A percentile compares a stretch with the other conserved stretches of the same genome.
Conservation (phyloP, 1,284 basidiomycete genomes). For the Naganishia sp. region DNA sequence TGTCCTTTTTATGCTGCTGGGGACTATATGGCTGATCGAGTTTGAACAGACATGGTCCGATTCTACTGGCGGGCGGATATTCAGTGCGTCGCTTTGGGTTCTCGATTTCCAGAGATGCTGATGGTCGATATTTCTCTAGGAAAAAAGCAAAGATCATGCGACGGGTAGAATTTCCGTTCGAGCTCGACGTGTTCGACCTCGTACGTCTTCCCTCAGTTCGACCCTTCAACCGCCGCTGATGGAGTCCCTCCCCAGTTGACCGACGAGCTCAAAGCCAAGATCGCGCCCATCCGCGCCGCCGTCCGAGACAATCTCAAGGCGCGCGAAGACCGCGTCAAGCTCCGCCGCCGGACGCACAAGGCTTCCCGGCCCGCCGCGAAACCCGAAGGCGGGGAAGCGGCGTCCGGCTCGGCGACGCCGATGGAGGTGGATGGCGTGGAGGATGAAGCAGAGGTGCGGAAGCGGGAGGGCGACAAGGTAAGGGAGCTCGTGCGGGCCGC, state of each 20-base stretch:
- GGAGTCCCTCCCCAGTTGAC: slow-evolving; percentile 55
- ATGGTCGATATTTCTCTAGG: slow-evolving; percentile 25
- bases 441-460: slow-evolving; percentile 32
- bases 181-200: slow-evolving; percentile 83
- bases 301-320: slow-evolving; percentile 81
- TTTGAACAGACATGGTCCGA: slow-evolving; percentile 73
- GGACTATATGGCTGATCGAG: slow-evolving; percentile 36
- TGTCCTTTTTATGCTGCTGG: neutral
- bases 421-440: slow-evolving; percentile 28
- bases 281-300: slow-evolving; percentile 69
- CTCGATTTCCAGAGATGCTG: neutral
- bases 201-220: too few species aligned
- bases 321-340: slow-evolving; percentile 77
- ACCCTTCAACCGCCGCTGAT: too few species aligned
- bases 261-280: slow-evolving; percentile 71
- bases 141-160: slow-evolving; percentile 95
- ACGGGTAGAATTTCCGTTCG: slow-evolving; percentile 81
- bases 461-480: slow-evolving; percentile 47
- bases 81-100: slow-evolving; percentile 41
- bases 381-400: neutral
- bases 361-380: slow-evolving; percentile 24
- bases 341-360: slow-evolving; percentile 70
- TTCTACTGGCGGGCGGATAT: slow-evolving; percentile 95
- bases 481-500: slow-evolving; percentile 39
- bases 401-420: slow-evolving; percentile 16